Conservation (phyloP, 2,329 filamentous ascomycete species). For the Pyricularia pennisetigena region DNA sequence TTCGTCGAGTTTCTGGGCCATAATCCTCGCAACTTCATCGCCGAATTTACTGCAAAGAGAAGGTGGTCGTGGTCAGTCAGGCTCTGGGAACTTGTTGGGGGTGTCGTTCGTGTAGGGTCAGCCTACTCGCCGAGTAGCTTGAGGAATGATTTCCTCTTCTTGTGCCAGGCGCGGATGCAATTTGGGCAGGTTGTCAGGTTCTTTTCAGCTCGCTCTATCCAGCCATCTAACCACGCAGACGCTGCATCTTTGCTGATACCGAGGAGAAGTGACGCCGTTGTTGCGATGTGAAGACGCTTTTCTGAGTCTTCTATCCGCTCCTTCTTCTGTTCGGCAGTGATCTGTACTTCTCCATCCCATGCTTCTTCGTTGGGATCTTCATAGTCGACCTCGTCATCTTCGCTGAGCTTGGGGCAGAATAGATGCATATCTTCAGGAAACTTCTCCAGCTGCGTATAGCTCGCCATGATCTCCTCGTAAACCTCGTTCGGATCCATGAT, state of each 20-base stretch:
- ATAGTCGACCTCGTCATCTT: conserved; percentile 57
- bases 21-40: conserved; percentile 24
- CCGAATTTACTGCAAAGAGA: conserved; percentile 26
- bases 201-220: conserved; percentile 45
- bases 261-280: conserved; percentile 59
- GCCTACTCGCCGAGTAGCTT: conserved; percentile 51
- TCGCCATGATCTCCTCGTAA: conserved; percentile 30
- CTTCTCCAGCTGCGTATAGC: conserved; percentile 31
- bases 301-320: conserved; percentile 44
- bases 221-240: conserved; percentile 48
- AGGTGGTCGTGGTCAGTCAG: conserved; percentile 3
- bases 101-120: neutral
- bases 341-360: conserved; percentile 8
- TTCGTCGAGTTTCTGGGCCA: conserved; percentile 28
- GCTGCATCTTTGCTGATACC: conserved; percentile 54
- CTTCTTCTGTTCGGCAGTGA: conserved; percentile 40
- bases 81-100: neutral
- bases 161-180: conserved; percentile 68
- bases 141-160: conserved; percentile 52
- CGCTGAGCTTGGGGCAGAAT: conserved; percentile 55
- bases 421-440: conserved; percentile 48
- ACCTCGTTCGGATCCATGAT: conserved; percentile 23
- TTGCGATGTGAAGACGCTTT: conserved; percentile 48
- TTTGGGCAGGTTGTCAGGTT: conserved; percentile 56
- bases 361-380: conserved; percentile 38